Evolutionary conservation across 2,329 filamentous ascomycete species (phyloP), one percentile per base, ranked within the genome.

Genomic region (Chaetomiaceae sp.): DNA sequence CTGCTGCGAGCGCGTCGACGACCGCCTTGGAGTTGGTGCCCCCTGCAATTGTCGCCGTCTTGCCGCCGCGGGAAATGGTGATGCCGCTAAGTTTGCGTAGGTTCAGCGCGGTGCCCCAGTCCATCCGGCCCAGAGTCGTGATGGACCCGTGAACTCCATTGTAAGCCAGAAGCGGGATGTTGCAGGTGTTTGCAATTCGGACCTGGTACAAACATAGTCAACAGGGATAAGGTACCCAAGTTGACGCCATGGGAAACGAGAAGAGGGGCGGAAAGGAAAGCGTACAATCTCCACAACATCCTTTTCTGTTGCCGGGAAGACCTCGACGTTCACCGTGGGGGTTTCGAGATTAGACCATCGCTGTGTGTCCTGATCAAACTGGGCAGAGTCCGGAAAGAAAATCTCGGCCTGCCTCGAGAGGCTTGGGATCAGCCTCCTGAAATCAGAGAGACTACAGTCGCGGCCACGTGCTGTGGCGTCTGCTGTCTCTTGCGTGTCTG

Each of bases 61-160:
- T 64, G 0, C 69, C 70, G 48, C 78, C 70, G 1, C 63, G 44
- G 4, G 70, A 60, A 44, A 79, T 63, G 2, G 65, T 38, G 20
- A 79, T 66, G 14, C 63, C 65, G 59, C 65, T 72, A 25, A 81
- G 58, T 53, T 73, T 66, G 40, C 63, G 61, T 53, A 81, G 53
- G 46, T 68, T 71, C 46, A 81, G 79, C 54, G 73, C 70, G 14
- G 81, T 73, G 4, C 77, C 78, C 45, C 68, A 63, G 4, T 73
- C 58, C 68, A 80, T 74, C 34, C 63, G 67, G 0, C 72, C 74
- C 2, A 81, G 57, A 0, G 74, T 76, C 34, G 68, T 75, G 40
- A 76, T 67, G 3, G 73, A 66, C 3, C 77, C 79, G 51, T 82
- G 79, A 2, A 67, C 70, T 13, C 75, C 74, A 58, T 76, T 78